These are phyloP conservation scores for Saccharum officinarum DNA, from an alignment of 176 grass and related monocot species.

Conservation along the genomic window DNA sequence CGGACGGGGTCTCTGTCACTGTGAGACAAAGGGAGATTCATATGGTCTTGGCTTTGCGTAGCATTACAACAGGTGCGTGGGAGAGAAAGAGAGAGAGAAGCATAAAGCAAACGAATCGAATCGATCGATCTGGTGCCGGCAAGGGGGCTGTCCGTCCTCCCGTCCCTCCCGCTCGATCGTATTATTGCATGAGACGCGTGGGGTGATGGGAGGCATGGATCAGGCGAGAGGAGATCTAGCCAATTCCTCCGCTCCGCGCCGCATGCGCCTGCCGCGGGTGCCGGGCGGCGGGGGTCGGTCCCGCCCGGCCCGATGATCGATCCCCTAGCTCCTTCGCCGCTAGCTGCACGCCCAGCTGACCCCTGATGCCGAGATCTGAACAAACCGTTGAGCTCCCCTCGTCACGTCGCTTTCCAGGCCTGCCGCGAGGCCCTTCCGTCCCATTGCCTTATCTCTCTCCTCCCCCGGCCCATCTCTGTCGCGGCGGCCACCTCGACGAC, in stretches of 20 bases:
- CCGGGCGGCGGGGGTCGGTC: neutral
- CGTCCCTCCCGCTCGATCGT: neutral
- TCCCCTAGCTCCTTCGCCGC: neutral
- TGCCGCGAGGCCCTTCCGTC: neutral
- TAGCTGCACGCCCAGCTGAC: neutral
- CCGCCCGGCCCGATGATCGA: neutral
- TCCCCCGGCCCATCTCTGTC: neutral
- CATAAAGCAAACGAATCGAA: constrained; percentile 14
- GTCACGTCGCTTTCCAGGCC: constrained; percentile 40
- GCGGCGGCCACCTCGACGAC: neutral
- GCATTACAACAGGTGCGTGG: constrained; percentile 22
- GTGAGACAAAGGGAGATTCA: constrained; percentile 23
- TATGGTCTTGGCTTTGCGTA: constrained; percentile 45
- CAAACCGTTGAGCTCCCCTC: constrained; percentile 34
- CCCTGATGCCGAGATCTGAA: constrained; percentile 5
- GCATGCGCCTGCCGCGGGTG: neutral
- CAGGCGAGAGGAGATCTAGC: no score
- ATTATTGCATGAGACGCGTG: constrained; percentile 30
- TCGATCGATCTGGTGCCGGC: neutral
- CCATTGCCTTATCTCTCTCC: neutral
- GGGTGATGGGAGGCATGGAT: neutral
- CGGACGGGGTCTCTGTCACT: neutral
- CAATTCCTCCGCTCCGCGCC: neutral
- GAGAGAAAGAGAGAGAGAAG: neutral
- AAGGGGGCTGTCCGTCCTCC: neutral